Percentiles rank a stretch among this genome's conserved stretches.
Conservation (phyloP, 495 filamentous ascomycete species). For the Penicillium cosmopolitanum region DNA sequence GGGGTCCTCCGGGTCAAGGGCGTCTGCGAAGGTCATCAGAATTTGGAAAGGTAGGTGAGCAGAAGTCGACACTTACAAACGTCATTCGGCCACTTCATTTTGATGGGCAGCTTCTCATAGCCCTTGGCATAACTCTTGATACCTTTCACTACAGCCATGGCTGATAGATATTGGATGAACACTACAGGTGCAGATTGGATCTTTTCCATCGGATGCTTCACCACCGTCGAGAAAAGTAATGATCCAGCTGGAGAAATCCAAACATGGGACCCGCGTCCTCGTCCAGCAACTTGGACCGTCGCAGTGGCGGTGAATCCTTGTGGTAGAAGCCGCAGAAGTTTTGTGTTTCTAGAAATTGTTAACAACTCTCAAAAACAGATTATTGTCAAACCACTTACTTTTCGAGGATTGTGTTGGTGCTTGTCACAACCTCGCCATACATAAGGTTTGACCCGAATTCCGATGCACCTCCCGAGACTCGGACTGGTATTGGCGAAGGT, state of each 20-base stretch:
- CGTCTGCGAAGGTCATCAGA: constrained; percentile 53
- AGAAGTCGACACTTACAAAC: constrained; percentile 57
- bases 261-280: constrained; percentile 88
- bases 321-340: constrained; percentile 74
- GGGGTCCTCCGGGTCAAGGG: constrained; percentile 67
- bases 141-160: constrained; percentile 86
- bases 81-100: constrained; percentile 98
- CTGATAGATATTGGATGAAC: constrained; percentile 92
- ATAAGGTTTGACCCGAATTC: constrained; percentile 78
- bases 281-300: constrained; percentile 89
- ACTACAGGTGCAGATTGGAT: constrained; percentile 78
- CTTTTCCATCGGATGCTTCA: constrained; percentile 77
- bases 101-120: constrained; percentile 76
- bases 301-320: constrained; percentile 86
- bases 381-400: constrained; percentile 57
- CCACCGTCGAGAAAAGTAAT: constrained; percentile 82
- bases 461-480: constrained; percentile 53
- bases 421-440: constrained; percentile 92
- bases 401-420: constrained; percentile 93
- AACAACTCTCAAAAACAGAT: constrained; percentile 9
- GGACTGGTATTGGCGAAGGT: constrained; percentile 68
- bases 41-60: not conserved
- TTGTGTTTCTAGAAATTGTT: constrained; percentile 63
- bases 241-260: constrained; percentile 92
- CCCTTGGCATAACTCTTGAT: constrained; percentile 77